These are phyloP conservation scores for Wakefieldia striispora DNA, from an alignment of 768 basidiomycete genomes.

Conservation along the genomic window DNA sequence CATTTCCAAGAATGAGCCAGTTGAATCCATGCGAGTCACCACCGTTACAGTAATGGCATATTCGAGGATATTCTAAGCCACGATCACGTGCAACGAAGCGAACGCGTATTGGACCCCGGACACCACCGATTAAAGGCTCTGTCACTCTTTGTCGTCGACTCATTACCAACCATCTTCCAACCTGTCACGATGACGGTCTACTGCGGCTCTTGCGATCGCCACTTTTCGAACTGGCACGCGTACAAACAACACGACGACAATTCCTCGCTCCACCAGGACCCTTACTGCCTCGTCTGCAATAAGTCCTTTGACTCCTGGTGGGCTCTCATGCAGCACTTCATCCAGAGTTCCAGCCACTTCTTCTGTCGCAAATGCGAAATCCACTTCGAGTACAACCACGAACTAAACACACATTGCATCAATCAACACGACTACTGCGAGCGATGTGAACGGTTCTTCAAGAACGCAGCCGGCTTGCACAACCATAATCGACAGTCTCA, in stretches of 20 bases:
- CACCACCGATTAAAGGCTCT: too few relatives aligned
- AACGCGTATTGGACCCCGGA: too few relatives aligned
- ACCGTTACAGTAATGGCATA: too few relatives aligned
- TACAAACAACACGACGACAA: conserved; percentile 36
- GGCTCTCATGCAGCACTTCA: conserved; percentile 49
- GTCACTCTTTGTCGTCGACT: too few relatives aligned
- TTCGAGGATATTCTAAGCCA: too few relatives aligned
- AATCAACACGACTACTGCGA: conserved; percentile 43
- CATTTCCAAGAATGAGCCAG: too few relatives aligned
- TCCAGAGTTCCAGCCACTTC: conserved; percentile 45
- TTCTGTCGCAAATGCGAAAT: conserved; percentile 53
- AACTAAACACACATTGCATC: conserved; percentile 42
- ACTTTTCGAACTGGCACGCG: conserved; percentile 30
- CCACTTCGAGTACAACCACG: conserved; percentile 36
- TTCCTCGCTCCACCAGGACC: conserved; percentile 37
- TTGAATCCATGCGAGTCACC: too few relatives aligned
- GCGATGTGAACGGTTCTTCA: conserved; percentile 42
- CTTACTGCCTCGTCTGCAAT: conserved; percentile 44
- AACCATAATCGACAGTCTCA: conserved; percentile 48
- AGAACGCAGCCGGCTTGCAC: conserved; percentile 36
- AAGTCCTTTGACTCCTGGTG: conserved; percentile 41
- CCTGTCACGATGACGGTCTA: conserved; percentile 21
- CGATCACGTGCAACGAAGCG: too few relatives aligned
- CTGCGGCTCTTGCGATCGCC: conserved; percentile 40
- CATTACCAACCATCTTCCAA: too few relatives aligned